Conservation (phyloP, 2,329 filamentous ascomycete species). For the Fusarium beomiforme region DNA sequence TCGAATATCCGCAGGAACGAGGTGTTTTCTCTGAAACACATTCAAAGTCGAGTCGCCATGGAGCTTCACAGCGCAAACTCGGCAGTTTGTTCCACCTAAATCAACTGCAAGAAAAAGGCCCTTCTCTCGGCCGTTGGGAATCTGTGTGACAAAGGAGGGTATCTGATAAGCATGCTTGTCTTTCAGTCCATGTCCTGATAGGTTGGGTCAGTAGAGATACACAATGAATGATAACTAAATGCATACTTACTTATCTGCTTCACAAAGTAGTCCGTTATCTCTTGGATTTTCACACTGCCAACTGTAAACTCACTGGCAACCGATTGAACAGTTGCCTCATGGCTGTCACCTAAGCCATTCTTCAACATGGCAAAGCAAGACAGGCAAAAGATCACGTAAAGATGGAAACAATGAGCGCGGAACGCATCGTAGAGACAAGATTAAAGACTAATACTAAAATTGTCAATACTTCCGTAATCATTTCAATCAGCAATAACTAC, state of each 20-base stretch:
- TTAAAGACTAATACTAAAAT: conserved; percentile 10
- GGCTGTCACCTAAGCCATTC: background rate
- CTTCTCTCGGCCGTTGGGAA: conserved; percentile 10
- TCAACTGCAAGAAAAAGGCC: conserved; percentile 6
- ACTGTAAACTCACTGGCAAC: background rate
- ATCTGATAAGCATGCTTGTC: conserved; percentile 24
- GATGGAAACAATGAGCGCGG: background rate
- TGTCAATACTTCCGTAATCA: background rate
- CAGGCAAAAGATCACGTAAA: background rate
- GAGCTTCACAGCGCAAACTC: background rate
- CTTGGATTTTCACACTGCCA: background rate
- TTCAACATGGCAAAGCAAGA: background rate
- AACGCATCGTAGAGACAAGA: background rate
- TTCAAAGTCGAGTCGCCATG: conserved; percentile 7
- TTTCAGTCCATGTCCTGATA: conserved; percentile 17
- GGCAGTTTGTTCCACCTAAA: background rate
- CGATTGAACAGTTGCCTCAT: background rate
- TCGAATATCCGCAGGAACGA: background rate
- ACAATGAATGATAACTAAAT: background rate
- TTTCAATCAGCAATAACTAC: background rate
- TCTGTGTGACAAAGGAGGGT: conserved; percentile 13
- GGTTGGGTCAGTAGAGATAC: background rate
- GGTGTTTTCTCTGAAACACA: background rate
- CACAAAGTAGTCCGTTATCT: background rate
- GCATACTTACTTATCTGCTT: conserved; percentile 9